phyloP scores from a whole-genome alignment of 768 basidiomycete species.

The Xerocomus potaroensis region DNA sequence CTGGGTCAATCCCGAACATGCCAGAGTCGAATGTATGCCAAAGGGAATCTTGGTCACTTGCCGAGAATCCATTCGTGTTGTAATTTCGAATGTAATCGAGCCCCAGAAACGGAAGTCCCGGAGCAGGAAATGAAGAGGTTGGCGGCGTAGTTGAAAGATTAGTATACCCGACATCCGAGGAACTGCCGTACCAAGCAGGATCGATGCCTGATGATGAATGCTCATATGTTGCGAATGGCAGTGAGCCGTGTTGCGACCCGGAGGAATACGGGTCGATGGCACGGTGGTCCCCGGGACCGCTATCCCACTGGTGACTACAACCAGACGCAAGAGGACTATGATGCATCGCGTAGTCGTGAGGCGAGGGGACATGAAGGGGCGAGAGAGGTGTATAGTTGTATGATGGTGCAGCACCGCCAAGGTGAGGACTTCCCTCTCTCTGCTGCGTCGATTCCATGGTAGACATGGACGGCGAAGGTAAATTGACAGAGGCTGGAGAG shows the following conservation, averaged over 20 bases:
- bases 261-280: slow-evolving; percentile 43
- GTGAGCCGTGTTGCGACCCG: slow-evolving; percentile 29
- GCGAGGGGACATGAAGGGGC: slow-evolving; percentile 48
- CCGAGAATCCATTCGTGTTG: slow-evolving; percentile 41
- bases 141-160: slow-evolving; percentile 57
- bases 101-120: slow-evolving; percentile 80
- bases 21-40: slow-evolving; percentile 67
- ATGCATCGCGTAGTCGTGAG: slow-evolving; percentile 50
- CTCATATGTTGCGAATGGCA: slow-evolving; percentile 45
- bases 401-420: slow-evolving; percentile 41
- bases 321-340: slow-evolving; percentile 29
- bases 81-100: slow-evolving; percentile 83
- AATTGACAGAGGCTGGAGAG: slow-evolving; percentile 68
- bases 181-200: slow-evolving; percentile 31
- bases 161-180: slow-evolving; percentile 37
- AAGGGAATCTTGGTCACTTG: slow-evolving; percentile 38
- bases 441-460: slow-evolving; percentile 41
- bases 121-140: slow-evolving; percentile 59
- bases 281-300: slow-evolving; percentile 35
- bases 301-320: slow-evolving; percentile 42
- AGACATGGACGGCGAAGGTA: slow-evolving; percentile 66
- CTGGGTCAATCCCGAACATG: slow-evolving; percentile 73
- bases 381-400: slow-evolving; percentile 48
- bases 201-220: slow-evolving; percentile 39
- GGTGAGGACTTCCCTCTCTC: slow-evolving; percentile 54